Evolutionary conservation across 306 rosid genomes (phyloP), one percentile per base, ranked within the genome.

Genomic region (Sesbania bispinosa): DNA sequence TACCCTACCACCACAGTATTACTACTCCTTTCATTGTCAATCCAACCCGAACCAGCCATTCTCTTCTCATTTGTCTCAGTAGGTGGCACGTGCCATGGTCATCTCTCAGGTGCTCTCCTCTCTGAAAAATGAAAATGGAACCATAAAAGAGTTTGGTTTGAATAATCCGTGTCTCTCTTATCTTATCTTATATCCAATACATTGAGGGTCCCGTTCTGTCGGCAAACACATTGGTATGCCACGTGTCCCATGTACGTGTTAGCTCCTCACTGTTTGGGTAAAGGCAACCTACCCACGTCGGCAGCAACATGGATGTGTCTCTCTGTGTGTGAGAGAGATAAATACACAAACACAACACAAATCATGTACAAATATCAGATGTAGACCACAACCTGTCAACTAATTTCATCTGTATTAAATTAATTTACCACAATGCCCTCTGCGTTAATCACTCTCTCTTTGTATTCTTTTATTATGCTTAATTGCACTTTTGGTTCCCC

Each of bases 151-250:
- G 23, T 7, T 5, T 19, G 36, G 45, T 29, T 43, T 27, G 10
- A 43, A 18, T 27, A 26, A 29, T 57, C 20, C n/a, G n/a, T n/a
- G n/a, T n/a, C n/a, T n/a, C n/a, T n/a, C n/a, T n/a, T n/a, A n/a
- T n/a, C n/a, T n/a, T n/a, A n/a, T n/a, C n/a, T 6, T 57, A 3
- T 39, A 64, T 29, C 58, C 73, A 39, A 19, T 8, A 1, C n/a
- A n/a, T n/a, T 19, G 66, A n/a, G 67, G 60, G 54, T 1, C 51
- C 38, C 13, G 16, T 19, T 13, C 78, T 78, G 82, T 78, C 78
- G 83, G 90, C 64, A 64, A n/a, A 6, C 69, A 72, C 15, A 18
- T 0, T 15, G 6, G 16, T 8, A 0, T 4, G 78, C 54, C 77
- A 71, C 68, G 48, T 71, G 47, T 71, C 30, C 14, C 55, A 5